Base-by-base conservation (phyloP, 768 basidiomycete genomes). In the Russula dissimulans region DNA sequence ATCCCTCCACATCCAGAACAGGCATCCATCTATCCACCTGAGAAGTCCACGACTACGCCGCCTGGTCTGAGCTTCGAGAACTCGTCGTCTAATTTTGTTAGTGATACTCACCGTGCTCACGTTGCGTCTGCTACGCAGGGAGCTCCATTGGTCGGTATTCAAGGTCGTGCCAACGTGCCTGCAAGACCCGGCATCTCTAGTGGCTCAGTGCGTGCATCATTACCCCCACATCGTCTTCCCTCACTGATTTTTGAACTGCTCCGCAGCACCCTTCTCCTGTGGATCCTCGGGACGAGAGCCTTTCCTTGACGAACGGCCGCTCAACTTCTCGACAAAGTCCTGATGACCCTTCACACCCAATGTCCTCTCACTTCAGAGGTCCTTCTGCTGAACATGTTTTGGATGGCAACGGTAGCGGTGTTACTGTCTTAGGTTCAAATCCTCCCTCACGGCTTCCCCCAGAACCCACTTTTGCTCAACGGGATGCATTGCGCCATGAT, bases 1-100 rank as follows among this genome's bases (percentile, higher is more conserved):
- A 75, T 69, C 31, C 69, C 67, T 32, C 70, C 73, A 39, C 73
- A 74, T 64, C 74, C 70, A 50, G 76, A 75, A 59, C 77, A 73
- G 65, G 58, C 66, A 39, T 69, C 65, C 10, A 42, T 5, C 17
- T 34, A 26, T 17, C 31, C 38, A 10, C 10, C 14, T 14, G 64
- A 66, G 18, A 69, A 71, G 4, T 63, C 39, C 14, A 44, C 17
- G 11, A 34, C 36, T 29, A 12, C 48, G 4, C 50, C 57, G 8
- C 44, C 64, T 18, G 38, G 44, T 12, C n/a, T 22, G 22, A 31
- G 39, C 51, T 50, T 62, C 41, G 59, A 45, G n/a, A 54, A 42
- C 17, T n/a, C 43, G 29, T 9, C 61, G 36, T 32, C 65, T 61
- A 61, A 38, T 52, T 15, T 66, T 50, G 4, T 42, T 44, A 60